phyloP scores from a whole-genome alignment of 805 yeast species.

The Lipomyces orientalis region DNA sequence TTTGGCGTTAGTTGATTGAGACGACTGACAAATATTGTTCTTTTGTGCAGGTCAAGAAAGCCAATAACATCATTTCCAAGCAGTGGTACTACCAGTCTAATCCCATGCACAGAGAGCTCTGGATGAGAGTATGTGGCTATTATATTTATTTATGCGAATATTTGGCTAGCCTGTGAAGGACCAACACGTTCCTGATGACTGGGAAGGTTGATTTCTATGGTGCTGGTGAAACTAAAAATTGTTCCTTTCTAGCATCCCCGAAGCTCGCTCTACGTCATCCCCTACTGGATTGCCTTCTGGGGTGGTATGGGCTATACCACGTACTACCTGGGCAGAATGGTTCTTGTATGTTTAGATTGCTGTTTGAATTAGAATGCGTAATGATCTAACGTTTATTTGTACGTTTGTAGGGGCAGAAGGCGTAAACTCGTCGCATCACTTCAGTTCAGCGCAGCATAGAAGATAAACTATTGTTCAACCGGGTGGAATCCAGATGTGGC shows the following conservation, averaged over 20 bases:
- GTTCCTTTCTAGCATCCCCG: slow-evolving; percentile 32
- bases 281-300: slow-evolving; percentile 40
- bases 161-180: neutral
- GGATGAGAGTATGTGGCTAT: slow-evolving; percentile 32
- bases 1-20: neutral
- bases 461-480: neutral
- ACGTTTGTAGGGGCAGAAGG: slow-evolving; percentile 25
- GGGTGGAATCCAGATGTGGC: neutral
- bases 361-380: slow-evolving; percentile 2
- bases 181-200: neutral
- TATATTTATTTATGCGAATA: neutral
- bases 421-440: neutral
- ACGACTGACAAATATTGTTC: neutral
- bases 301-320: slow-evolving; percentile 28
- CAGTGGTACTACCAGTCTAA: slow-evolving; percentile 33
- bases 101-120: slow-evolving; percentile 27
- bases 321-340: slow-evolving; percentile 33
- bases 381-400: neutral
- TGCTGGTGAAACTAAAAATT: neutral
- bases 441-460: slow-evolving; percentile 2
- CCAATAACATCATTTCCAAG: slow-evolving; percentile 29
- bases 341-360: slow-evolving; percentile 20
- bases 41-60: slow-evolving; percentile 6
- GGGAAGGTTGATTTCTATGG: too few species aligned
- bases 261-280: slow-evolving; percentile 35